Evolutionary conservation across 2,329 filamentous ascomycete genomes (phyloP).

Genomic region (Fusarium sp.): DNA sequence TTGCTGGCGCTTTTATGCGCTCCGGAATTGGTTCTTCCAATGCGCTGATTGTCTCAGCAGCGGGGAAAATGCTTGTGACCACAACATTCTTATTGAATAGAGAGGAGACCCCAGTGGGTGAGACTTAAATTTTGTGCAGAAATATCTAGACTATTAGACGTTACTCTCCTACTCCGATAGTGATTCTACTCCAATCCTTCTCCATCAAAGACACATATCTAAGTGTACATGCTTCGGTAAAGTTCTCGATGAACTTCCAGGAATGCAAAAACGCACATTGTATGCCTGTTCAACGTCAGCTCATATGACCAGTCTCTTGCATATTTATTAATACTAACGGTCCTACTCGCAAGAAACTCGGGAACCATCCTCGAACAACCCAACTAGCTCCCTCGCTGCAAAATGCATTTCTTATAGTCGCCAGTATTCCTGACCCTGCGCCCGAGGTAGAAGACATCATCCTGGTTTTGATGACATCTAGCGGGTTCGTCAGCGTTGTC

Average conservation of each 20-base stretch:
- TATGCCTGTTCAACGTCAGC: not conserved
- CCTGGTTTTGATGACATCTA: not conserved
- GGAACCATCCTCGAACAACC: slow-evolving; percentile 4
- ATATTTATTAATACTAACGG: not conserved
- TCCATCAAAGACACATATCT: not conserved
- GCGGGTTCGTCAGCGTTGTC: not conserved
- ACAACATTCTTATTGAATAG: too few species aligned
- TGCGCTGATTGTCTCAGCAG: not conserved
- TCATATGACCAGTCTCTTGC: fast-evolving
- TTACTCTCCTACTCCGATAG: not conserved
- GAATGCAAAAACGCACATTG: slow-evolving; percentile 5
- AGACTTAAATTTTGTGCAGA: not conserved
- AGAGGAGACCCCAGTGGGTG: too few species aligned
- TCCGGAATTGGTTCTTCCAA: not conserved
- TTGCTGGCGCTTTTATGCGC: not conserved
- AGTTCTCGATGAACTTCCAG: not conserved
- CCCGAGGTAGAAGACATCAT: not conserved
- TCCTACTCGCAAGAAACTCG: not conserved
- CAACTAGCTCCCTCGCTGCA: not conserved
- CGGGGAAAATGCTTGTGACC: not conserved
- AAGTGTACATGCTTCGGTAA: not conserved
- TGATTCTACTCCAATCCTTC: not conserved
- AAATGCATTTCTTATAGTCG: not conserved
- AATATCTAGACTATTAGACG: not conserved
- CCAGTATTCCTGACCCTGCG: not conserved